Base-by-base conservation (phyloP, 805 yeast genomes). In the Lachancea lanzarotensis region DNA sequence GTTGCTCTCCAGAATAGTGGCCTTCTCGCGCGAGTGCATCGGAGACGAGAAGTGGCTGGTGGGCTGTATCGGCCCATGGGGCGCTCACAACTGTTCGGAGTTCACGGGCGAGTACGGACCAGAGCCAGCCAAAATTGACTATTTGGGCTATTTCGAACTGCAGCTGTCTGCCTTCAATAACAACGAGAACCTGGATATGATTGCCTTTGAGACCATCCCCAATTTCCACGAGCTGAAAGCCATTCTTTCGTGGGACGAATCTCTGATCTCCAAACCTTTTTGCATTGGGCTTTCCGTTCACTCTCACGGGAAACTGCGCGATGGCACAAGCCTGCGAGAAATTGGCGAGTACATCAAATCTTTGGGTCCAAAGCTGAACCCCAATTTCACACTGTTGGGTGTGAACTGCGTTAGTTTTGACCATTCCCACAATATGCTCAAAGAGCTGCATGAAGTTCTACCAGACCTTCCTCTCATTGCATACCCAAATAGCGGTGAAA, bases 401-500 rank as follows among this genome's bases (percentile, higher is more conserved):
- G 76, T 80, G 46, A 86, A 86, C 55, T 86, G 95, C 60, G 75
- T 82, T 35, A 72, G 76, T 18, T 71, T 71, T 41, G 55, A 62
- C 11, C 52, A 56, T 15, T 73, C 82, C 1, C 48, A 63, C 0
- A 57, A 53, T 1, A 73, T 79, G 43, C 55, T 81, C 17, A 45
- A 51, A 19, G 25, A 47, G 2, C 45, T 59, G n/a, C 56, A 52
- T 31, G 30, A 39, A 26, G 48, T 33, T 13, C 29, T 57, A 8
- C 63, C 62, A 5, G 47, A 47, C 0, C 42, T 52, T 16, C 76
- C 79, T 3, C 54, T 82, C 25, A 59, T 82, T 2, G 72, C 78
- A 2, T 85, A 84, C 59, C 95, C 95, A 9, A 86, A 86, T 62
- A 78, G 85, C 37, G 93, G 93, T 1, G 88, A 81, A 55, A 59